Evolutionary conservation across 2,329 filamentous ascomycete genomes (phyloP).

Genomic region (Ophiostoma fasciatum): DNA sequence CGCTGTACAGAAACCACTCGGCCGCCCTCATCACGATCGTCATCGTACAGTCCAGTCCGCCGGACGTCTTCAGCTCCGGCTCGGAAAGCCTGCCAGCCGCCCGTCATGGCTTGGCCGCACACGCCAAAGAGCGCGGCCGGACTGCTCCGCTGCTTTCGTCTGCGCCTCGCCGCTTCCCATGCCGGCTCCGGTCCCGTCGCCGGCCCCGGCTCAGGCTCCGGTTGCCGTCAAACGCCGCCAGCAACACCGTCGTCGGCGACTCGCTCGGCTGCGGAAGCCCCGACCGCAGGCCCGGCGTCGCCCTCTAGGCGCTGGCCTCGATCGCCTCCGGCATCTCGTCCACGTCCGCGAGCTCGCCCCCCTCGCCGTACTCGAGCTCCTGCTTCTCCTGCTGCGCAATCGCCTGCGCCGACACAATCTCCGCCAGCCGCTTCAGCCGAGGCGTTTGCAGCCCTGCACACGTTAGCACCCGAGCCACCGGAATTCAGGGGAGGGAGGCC

Average conservation of each 20-base stretch:
- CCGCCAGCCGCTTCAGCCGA: slow-evolving; percentile 85
- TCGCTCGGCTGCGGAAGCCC: slow-evolving; percentile 11
- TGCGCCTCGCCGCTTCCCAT: no score
- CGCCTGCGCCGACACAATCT: slow-evolving; percentile 93
- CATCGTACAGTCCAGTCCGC: slow-evolving; percentile 5
- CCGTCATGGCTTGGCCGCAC: no score
- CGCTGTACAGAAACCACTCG: neutral
- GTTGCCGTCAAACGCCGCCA: slow-evolving; percentile 12
- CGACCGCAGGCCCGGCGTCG: slow-evolving; percentile 11
- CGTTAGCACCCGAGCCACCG: neutral
- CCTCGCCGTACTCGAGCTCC: slow-evolving; percentile 35
- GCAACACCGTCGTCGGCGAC: slow-evolving; percentile 16
- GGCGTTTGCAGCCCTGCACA: slow-evolving; percentile 80
- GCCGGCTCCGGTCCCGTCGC: neutral
- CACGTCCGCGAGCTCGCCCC: slow-evolving; percentile 34
- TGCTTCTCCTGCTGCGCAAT: slow-evolving; percentile 88
- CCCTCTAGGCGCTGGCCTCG: slow-evolving; percentile 23
- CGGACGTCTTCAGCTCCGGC: neutral
- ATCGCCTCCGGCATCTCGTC: slow-evolving; percentile 29
- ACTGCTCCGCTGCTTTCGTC: no score
- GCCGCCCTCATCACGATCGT: slow-evolving; percentile 1
- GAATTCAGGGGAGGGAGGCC: neutral
- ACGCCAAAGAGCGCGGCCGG: no score
- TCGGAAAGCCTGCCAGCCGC: no score
- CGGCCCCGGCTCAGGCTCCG: slow-evolving; percentile 5